Percentiles rank a stretch among this genome's conserved stretches.
These are phyloP conservation scores for Syncephalastrum racemosum DNA, from an alignment of 371 early-diverging fungal species.

Conservation along the genomic window DNA sequence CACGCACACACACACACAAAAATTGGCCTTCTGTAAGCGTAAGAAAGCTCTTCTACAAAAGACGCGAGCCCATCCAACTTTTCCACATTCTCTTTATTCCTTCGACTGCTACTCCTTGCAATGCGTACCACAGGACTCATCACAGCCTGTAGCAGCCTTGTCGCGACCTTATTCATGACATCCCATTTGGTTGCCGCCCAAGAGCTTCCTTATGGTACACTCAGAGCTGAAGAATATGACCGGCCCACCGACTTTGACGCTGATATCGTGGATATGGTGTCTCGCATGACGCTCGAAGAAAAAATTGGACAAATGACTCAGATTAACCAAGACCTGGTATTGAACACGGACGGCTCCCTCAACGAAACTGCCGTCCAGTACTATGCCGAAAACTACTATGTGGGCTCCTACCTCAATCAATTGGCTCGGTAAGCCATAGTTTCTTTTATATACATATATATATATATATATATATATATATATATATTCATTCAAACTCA, in stretches of 20 bases:
- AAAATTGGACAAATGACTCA: constrained; percentile 75
- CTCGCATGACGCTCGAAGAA: constrained; percentile 53
- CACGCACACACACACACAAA: no score
- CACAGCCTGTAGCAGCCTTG: no score
- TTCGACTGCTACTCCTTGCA: no score
- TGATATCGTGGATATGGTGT: constrained; percentile 37
- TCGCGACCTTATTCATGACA: no score
- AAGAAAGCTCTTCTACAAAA: no score
- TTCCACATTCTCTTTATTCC: no score
- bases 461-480: no score
- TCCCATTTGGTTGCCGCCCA: neutral
- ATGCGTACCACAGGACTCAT: no score
- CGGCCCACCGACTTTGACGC: constrained; percentile 32
- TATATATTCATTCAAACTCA: neutral
- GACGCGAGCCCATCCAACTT: no score
- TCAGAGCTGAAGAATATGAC: constrained; percentile 15
- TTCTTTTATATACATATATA: no score
- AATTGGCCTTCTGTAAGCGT: no score
- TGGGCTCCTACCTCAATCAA: constrained; percentile 39
- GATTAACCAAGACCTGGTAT: constrained; percentile 43
- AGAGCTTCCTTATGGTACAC: constrained; percentile 11
- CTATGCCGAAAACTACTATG: constrained; percentile 41
- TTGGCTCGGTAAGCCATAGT: constrained; percentile 22
- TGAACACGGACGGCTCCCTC: constrained; percentile 37
- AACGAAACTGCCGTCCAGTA: constrained; percentile 48